Percentiles rank a stretch among this genome's conserved stretches.
Conservation (phyloP, 108 stramenopile genomes). For the Fragilaria radians region DNA sequence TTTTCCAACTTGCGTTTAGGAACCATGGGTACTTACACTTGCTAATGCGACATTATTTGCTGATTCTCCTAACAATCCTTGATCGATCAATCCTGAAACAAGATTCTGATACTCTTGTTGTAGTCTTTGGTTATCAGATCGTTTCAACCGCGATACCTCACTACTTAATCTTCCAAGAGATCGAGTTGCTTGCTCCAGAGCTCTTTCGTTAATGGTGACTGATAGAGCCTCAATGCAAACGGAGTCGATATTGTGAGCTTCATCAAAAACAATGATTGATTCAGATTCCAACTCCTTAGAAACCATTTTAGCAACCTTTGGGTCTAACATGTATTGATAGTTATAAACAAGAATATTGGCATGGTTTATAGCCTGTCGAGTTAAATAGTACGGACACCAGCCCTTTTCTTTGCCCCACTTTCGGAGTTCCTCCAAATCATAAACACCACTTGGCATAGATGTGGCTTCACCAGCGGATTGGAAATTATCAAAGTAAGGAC, state of each 20-base stretch:
- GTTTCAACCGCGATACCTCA: constrained; percentile 85
- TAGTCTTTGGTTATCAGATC: constrained; percentile 74
- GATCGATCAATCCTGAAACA: constrained; percentile 79
- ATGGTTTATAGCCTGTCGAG: constrained; percentile 94
- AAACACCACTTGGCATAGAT: constrained; percentile 89
- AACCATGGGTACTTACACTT: constrained; percentile 32
- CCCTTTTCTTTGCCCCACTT: constrained; percentile 80
- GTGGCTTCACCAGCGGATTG: constrained; percentile 82
- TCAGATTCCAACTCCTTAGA: constrained; percentile 94
- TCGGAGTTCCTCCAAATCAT: constrained; percentile 91
- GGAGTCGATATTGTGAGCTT: constrained; percentile 98
- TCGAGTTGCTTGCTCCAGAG: constrained; percentile 86
- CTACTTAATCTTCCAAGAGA: constrained; percentile 74
- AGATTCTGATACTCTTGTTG: constrained; percentile 91
- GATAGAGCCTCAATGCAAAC: constrained; percentile 98
- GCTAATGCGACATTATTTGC: constrained; percentile 58
- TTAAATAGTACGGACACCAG: constrained; percentile 99
- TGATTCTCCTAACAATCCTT: constrained; percentile 67
- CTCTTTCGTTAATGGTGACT: constrained; percentile 89
- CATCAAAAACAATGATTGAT: constrained; percentile 97
- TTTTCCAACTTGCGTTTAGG: background rate
- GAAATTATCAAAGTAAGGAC: constrained; percentile 90
- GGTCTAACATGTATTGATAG: constrained; percentile 99
- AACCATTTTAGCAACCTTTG: constrained; percentile 92
- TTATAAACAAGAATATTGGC: constrained; percentile 98